These are phyloP conservation scores for Davidsoniella eucalypti DNA, from an alignment of 2,329 filamentous ascomycete species.

Conservation along the genomic window DNA sequence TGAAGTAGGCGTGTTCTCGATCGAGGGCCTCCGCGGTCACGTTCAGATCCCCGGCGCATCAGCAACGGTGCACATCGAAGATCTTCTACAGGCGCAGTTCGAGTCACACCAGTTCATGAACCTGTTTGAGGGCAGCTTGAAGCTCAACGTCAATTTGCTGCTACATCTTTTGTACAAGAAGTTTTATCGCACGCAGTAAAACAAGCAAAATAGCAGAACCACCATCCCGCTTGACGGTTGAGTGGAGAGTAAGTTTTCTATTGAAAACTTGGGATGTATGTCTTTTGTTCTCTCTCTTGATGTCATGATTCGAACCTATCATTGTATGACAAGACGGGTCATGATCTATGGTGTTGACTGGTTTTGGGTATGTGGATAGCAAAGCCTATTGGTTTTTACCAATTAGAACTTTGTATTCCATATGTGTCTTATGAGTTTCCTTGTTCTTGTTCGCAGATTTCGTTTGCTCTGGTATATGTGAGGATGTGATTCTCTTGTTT, in stretches of 20 bases:
- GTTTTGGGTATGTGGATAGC: no score
- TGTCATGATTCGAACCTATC: not conserved
- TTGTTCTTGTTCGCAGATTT: no score
- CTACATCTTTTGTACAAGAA: conserved; percentile 97
- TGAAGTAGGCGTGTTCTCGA: conserved; percentile 80
- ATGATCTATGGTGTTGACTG: no score
- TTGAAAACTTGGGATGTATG: no score
- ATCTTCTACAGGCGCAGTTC: conserved; percentile 89
- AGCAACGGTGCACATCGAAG: conserved; percentile 76
- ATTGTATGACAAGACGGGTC: no score
- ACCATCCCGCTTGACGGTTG: not conserved
- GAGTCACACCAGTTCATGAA: conserved; percentile 94
- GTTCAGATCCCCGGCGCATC: conserved; percentile 94
- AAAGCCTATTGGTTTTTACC: no score
- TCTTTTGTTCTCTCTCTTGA: not conserved
- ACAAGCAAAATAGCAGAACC: conserved; percentile 10
- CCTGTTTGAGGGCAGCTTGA: conserved; percentile 70
- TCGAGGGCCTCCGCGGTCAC: conserved; percentile 78
- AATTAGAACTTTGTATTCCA: no score
- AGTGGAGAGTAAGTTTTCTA: no score
- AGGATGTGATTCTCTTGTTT: no score
- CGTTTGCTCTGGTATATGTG: no score
- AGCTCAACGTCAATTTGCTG: conserved; percentile 90
- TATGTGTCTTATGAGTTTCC: no score
- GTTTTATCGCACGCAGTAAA: conserved; percentile 64